Conservation (phyloP, 495 filamentous ascomycete genomes). For the Penicillium odoratum region DNA sequence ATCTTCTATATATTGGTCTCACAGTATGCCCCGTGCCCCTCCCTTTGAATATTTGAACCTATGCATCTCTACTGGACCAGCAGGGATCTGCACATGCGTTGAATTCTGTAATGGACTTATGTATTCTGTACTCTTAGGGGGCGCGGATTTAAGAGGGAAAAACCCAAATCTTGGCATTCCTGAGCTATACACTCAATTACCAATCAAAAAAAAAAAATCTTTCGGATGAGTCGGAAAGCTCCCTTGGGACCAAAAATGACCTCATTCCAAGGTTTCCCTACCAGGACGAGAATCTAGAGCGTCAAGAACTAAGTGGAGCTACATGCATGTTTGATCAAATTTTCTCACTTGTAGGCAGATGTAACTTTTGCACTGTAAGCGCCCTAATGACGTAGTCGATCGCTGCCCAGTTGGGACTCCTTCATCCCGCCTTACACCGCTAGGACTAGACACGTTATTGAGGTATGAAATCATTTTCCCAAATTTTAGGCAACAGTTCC, state of each 20-base stretch:
- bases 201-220: neutral
- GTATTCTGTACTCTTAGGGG: neutral
- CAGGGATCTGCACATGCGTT: neutral
- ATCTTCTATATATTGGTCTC: neutral
- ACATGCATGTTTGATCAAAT: neutral
- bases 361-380: neutral
- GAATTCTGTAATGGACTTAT: neutral
- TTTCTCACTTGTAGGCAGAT: neutral
- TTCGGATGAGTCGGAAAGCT: conserved; percentile 26
- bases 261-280: conserved; percentile 6
- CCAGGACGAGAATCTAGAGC: neutral
- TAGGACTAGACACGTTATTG: neutral
- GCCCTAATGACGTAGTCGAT: conserved; percentile 27
- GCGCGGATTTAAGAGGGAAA: neutral
- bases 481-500: neutral
- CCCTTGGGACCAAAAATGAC: conserved; percentile 11
- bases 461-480: neutral
- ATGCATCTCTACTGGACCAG: neutral
- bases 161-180: neutral
- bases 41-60: neutral
- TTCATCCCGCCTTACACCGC: conserved; percentile 16
- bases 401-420: conserved; percentile 18
- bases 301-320: neutral
- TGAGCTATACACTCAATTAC: neutral
- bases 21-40: neutral